Evolutionary conservation across 176 grass and related monocot genomes (phyloP).

Genomic region (Zea mays): Zm-B73-REFERENCE-NAM-5.0 NC_050100.1:183700501-183701000

Average conservation of each 20-base stretch:
- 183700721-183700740: neutral
- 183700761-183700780: slow-evolving; percentile 22
- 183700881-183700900: slow-evolving; percentile 9
- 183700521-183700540: slow-evolving; percentile 19
- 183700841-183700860: slow-evolving; percentile 10
- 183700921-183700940: neutral
- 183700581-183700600: slow-evolving; percentile 29
- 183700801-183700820: neutral
- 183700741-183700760: slow-evolving; percentile 8
- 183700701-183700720: slow-evolving; percentile 17
- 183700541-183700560: neutral
- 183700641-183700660: slow-evolving; percentile 28
- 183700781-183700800: slow-evolving; percentile 18
- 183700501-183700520: neutral
- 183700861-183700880: slow-evolving; percentile 12
- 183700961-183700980: neutral
- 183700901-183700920: neutral
- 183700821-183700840: slow-evolving; percentile 12
- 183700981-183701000: neutral
- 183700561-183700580: neutral
- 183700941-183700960: neutral
- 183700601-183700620: slow-evolving; percentile 18
- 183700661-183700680: slow-evolving; percentile 22
- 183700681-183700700: neutral
- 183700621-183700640: slow-evolving; percentile 6